Conservation (phyloP, 192 early-diverging fungal genomes). For the Geranomyces michiganensis region DNA sequence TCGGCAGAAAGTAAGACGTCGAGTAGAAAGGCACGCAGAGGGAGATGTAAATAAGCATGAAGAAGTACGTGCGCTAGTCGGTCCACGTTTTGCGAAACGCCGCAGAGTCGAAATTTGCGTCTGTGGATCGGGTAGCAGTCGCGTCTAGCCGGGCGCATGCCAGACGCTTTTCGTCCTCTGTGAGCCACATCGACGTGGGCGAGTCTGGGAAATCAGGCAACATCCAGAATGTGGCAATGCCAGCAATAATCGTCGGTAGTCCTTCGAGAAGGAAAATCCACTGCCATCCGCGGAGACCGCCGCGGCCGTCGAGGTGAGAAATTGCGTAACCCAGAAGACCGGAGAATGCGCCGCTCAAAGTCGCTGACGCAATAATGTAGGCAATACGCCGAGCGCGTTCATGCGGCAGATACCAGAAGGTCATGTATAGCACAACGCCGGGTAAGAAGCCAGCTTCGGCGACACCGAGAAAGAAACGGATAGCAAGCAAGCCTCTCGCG, state of each 20-base stretch:
- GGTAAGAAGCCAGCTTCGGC: constrained; percentile 75
- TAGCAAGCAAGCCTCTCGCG: constrained; percentile 35
- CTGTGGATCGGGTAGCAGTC: constrained; percentile 25
- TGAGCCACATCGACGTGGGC: background rate
- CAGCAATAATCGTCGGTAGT: constrained; percentile 50
- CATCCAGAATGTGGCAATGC: constrained; percentile 42
- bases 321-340: constrained; percentile 72
- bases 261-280: constrained; percentile 73
- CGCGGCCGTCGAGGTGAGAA: constrained; percentile 65
- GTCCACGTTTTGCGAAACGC: constrained; percentile 13
- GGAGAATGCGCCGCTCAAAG: constrained; percentile 49
- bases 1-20: constrained; percentile 41
- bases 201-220: constrained; percentile 36
- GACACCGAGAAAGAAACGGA: constrained; percentile 57
- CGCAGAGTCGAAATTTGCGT: constrained; percentile 24
- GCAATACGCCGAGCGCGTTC: constrained; percentile 70
- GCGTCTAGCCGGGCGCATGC: constrained; percentile 53
- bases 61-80: constrained; percentile 28
- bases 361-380: constrained; percentile 69
- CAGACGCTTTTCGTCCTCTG: constrained; percentile 49
- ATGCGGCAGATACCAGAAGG: constrained; percentile 69
- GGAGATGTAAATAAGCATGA: constrained; percentile 31
- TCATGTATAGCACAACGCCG: constrained; percentile 70
- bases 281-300: constrained; percentile 64
- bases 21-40: constrained; percentile 33